Conservation (phyloP, 2,329 filamentous ascomycete species). For the Xylaria sp. region DNA sequence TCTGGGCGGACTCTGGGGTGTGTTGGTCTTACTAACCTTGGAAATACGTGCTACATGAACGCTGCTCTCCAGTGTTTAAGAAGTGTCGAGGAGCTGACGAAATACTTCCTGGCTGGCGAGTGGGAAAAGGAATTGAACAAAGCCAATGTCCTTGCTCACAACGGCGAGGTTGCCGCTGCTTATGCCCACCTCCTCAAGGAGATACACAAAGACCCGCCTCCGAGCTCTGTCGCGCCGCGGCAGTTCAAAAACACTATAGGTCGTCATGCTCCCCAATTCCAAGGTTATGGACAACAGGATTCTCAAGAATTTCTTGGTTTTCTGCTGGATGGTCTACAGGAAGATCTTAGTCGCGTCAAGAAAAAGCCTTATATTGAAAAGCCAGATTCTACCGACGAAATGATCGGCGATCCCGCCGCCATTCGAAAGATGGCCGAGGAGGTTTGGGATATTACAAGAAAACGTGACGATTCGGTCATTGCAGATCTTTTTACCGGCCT, state of each 20-base stretch:
- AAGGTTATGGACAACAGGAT: constrained; percentile 95
- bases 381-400: constrained; percentile 96
- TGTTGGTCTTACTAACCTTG: constrained; percentile 87
- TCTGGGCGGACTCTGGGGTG: constrained; percentile 77
- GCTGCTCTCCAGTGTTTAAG: constrained; percentile 94
- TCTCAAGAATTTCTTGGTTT: constrained; percentile 98
- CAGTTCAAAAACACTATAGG: constrained; percentile 87
- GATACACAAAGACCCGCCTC: constrained; percentile 76
- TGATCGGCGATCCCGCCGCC: constrained; percentile 82
- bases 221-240: constrained; percentile 77
- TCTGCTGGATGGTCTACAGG: constrained; percentile 90
- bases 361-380: constrained; percentile 99
- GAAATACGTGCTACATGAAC: constrained; percentile 99
- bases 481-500: constrained; percentile 96
- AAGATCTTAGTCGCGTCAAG: constrained; percentile 91
- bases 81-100: constrained; percentile 90
- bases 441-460: constrained; percentile 91
- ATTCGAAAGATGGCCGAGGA: constrained; percentile 86
- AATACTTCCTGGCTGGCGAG: constrained; percentile 83
- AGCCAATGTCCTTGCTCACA: constrained; percentile 84
- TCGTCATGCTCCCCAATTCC: constrained; percentile 83
- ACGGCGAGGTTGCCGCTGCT: constrained; percentile 84
- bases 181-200: constrained; percentile 81
- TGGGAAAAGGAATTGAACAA: constrained; percentile 85
- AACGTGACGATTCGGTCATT: constrained; percentile 92